Base-by-base conservation (phyloP, 805 yeast genomes). In the Starmerella bombicola region DNA sequence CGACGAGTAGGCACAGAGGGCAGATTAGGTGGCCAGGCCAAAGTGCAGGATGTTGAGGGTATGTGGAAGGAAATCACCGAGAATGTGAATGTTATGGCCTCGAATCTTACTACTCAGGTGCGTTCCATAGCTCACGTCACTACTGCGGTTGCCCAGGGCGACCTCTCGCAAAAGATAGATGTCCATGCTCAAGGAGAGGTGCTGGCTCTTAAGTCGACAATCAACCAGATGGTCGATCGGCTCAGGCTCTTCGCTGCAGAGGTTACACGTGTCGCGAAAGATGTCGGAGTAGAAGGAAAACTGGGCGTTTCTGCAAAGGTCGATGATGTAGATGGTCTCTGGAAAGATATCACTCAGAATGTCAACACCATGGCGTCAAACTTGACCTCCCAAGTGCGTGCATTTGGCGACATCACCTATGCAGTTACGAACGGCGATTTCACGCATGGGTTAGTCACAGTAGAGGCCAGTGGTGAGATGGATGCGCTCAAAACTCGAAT, bases 341-440 rank as follows among this genome's bases (percentile, higher is more conserved):
- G 95, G 95, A 82, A 80, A 55, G 93, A 81, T 53, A 83, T 83
- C 55, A 83, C 93, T 21, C 80, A 91, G 16, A 83, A 83, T 61
- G 95, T 83, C 49, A 83, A 83, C 57, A 82, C 88, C 19, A 83
- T 83, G 95, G 94, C 95, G 38, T 76, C 88, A n/a, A 83, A 83
- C 58, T 71, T 83, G 58, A 83, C 95, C 0, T 78, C 93, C 1
- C 95, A 83, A 64, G 94, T 83, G 55, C 73, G 94, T 61, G 94
- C 93, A 0, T 83, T 83, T 65, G 93, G 93, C 29, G 93, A 83
- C 58, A 83, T 83, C 54, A 83, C 95, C 0, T 93, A 91, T 20
- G 91, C 95, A 22, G 94, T 93, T 12, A 82, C 94, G 2, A 93
- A 83, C 62, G 93, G 94, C 57, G 94, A 83, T 58, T 83, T 83